These are phyloP conservation scores for Chernovozyma sophiae-reginae DNA, from an alignment of 1,139 yeast genomes.

Conservation along the genomic window DNA sequence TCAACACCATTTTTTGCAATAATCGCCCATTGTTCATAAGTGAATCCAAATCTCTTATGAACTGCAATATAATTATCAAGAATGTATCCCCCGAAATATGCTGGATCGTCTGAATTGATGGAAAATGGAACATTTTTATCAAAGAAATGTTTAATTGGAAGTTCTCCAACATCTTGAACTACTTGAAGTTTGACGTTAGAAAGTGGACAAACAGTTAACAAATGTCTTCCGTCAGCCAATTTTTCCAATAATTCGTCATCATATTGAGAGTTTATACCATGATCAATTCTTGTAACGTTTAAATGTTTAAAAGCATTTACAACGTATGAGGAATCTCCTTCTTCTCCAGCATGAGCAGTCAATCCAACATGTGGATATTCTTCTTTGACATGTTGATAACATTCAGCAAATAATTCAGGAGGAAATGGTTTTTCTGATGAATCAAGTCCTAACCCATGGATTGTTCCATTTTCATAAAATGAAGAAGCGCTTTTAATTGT, in stretches of 20 bases:
- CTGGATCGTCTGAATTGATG: slow-evolving; percentile 81
- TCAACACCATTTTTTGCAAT: slow-evolving; percentile 57
- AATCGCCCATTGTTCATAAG: slow-evolving; percentile 50
- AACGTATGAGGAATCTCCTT: slow-evolving; percentile 69
- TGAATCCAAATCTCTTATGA: slow-evolving; percentile 60
- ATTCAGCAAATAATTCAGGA: slow-evolving; percentile 60
- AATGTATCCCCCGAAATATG: slow-evolving; percentile 80
- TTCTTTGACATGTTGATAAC: slow-evolving; percentile 47
- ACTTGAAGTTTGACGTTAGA: slow-evolving; percentile 73
- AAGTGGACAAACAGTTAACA: slow-evolving; percentile 72
- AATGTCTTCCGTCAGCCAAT: slow-evolving; percentile 47
- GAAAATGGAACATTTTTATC: slow-evolving; percentile 67
- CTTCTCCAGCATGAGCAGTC: slow-evolving; percentile 89
- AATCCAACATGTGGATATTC: slow-evolving; percentile 49
- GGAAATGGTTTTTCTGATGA: slow-evolving; percentile 75
- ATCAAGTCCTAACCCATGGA: slow-evolving; percentile 73
- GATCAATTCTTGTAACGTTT: slow-evolving; percentile 68
- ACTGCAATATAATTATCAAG: slow-evolving; percentile 68
- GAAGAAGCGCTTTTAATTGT: slow-evolving; percentile 51
- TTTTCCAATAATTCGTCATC: slow-evolving; percentile 49
- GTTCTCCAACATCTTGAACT: slow-evolving; percentile 58
- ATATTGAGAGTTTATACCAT: slow-evolving; percentile 64
- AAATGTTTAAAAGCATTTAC: slow-evolving; percentile 52
- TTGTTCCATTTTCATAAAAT: slow-evolving; percentile 49
- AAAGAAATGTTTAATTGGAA: slow-evolving; percentile 59